Conservation (phyloP, 208 protist genomes). For the Acanthamoeba royreba region DNA sequence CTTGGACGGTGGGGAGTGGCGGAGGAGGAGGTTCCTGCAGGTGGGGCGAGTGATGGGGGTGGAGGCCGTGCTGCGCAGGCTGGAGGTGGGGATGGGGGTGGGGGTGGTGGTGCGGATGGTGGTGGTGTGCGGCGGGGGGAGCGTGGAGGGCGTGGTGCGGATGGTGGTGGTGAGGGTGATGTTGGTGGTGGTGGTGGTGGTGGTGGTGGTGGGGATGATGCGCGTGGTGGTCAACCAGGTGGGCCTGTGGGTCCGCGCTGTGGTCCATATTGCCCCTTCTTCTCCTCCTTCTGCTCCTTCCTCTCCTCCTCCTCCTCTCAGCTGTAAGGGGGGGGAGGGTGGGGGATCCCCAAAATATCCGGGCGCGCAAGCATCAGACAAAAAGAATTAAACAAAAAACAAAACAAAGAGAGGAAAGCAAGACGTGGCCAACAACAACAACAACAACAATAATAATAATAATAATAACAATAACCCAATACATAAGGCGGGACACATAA, state of each 20-base stretch:
- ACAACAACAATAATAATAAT: too few species aligned
- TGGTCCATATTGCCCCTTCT: too few species aligned
- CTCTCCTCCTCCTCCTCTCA: too few species aligned
- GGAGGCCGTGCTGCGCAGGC: neutral
- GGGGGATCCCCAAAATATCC: too few species aligned
- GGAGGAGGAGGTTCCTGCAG: neutral
- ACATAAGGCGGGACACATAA: neutral
- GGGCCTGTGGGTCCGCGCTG: neutral
- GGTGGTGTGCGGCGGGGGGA: neutral
- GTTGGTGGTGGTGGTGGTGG: neutral
- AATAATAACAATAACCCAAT: neutral
- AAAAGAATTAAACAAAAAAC: neutral
- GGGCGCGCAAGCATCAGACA: neutral
- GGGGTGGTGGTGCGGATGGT: neutral
- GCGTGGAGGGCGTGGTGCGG: neutral
- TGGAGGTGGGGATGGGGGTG: neutral
- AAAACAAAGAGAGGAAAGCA: too few species aligned
- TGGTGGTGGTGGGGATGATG: neutral
- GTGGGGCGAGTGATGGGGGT: neutral
- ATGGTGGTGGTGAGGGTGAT: neutral
- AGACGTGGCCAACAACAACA: too few species aligned
- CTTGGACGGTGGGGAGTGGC: neutral
- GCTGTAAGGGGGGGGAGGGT: too few species aligned
- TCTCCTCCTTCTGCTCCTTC: too few species aligned
- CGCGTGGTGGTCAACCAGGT: neutral